Evolutionary conservation across 2,329 filamentous ascomycete genomes (phyloP).

Genomic region (Hymenoscyphus albidus): DNA sequence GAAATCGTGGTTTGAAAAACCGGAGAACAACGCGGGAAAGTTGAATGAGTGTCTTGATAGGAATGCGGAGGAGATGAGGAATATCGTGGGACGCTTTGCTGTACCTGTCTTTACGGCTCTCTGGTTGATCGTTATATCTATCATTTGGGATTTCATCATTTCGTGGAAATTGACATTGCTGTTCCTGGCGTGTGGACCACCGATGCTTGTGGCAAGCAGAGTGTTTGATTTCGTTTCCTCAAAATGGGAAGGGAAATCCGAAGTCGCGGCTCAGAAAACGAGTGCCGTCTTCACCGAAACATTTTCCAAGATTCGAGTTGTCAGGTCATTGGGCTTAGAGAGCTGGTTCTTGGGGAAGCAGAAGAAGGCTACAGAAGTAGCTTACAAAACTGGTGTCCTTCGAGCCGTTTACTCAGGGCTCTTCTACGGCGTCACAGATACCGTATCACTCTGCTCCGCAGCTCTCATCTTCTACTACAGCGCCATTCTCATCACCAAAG

Average conservation of each 20-base stretch:
- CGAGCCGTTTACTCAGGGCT: constrained; percentile 65
- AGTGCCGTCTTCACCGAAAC: constrained; percentile 68
- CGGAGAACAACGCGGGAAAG: constrained; percentile 58
- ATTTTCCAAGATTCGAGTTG: constrained; percentile 73
- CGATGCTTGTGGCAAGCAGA: constrained; percentile 63
- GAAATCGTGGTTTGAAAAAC: constrained; percentile 70
- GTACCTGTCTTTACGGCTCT: constrained; percentile 64
- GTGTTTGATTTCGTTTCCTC: constrained; percentile 61
- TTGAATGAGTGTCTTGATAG: constrained; percentile 73
- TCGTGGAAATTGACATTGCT: constrained; percentile 82
- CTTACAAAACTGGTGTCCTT: constrained; percentile 59
- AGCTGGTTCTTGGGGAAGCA: constrained; percentile 65
- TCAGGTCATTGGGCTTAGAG: constrained; percentile 73
- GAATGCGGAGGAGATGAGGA: constrained; percentile 83
- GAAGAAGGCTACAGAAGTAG: constrained; percentile 44
- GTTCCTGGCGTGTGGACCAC: constrained; percentile 62
- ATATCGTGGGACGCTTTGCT: constrained; percentile 73
- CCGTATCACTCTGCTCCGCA: constrained; percentile 65
- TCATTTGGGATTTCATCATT: constrained; percentile 69
- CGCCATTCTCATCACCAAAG: constrained; percentile 54
- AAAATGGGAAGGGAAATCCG: constrained; percentile 68
- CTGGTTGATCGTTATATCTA: constrained; percentile 63
- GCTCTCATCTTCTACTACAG: constrained; percentile 85
- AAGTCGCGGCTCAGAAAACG: constrained; percentile 56
- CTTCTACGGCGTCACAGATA: constrained; percentile 75